Evolutionary conservation across 2,329 filamentous ascomycete genomes (phyloP), one percentile per base, ranked within the genome.

Genomic region (Fusarium sp.): DNA sequence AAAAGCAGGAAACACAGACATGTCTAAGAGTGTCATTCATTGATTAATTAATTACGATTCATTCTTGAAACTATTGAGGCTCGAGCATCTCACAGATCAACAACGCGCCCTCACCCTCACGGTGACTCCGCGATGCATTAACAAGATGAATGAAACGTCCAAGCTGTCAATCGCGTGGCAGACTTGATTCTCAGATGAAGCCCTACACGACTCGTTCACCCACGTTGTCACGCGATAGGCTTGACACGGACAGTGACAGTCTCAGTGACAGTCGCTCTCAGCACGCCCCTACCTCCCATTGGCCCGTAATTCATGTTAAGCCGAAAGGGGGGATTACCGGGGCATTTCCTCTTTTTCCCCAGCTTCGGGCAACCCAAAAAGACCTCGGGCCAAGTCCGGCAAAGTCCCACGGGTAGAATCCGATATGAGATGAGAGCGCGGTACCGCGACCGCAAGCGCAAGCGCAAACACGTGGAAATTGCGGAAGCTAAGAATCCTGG

Each of bases 131-230:
- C 43, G 61, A 64, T 53, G 42, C 31, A 53, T 49, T 12, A 29
- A 24, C 39, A 39, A 26, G 33, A 21, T 60, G 16, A 65, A 65
- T 65, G 60, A 65, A 65, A 60, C 60, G 53, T 46, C 57, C 37
- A 62, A 60, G 39, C 48, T 70, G 66, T 70, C 62, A 69, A 57
- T 57, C 66, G 66, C 66, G 66, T 69, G 66, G 66, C 61, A 44
- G 66, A 50, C 49, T 48, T 28, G 41, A 58, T 33, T 33, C 44
- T 50, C 43, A n/a, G 41, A 43, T 41, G 46, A 61, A 52, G 49
- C 31, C 15, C 31, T 66, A 55, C 66, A 24, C 55, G 66, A 69
- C 50, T 69, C 66, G 56, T 24, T 67, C 63, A 53, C 35, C 37
- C 46, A 55, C 39, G 21, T 53, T 53, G 43, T 63, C 52, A 47